phyloP scores from a whole-genome alignment of 2,329 filamentous ascomycete genomes.

The Macrophomina pseudophaseolina region DNA sequence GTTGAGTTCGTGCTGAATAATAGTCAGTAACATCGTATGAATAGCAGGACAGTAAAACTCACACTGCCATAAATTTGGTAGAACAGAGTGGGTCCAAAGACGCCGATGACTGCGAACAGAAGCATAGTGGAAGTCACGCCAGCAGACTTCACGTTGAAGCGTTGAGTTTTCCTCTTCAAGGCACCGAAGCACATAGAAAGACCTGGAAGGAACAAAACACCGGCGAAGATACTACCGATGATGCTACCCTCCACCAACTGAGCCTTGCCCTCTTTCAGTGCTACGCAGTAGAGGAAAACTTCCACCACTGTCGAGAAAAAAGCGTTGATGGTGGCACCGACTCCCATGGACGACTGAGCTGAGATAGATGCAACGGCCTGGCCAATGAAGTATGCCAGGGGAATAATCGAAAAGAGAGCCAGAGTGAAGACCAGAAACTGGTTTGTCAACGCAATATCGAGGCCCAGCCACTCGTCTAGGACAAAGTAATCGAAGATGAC shows the following conservation, averaged over 20 bases:
- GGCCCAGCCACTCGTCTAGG: constrained; percentile 69
- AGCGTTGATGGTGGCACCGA: constrained; percentile 95
- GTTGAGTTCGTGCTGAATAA: constrained; percentile 78
- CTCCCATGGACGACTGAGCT: constrained; percentile 96
- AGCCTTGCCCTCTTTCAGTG: constrained; percentile 88
- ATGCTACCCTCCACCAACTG: constrained; percentile 95
- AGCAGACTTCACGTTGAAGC: constrained; percentile 95
- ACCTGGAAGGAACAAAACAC: constrained; percentile 91
- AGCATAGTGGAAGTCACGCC: constrained; percentile 98
- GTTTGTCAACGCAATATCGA: constrained; percentile 77
- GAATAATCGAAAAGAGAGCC: constrained; percentile 89
- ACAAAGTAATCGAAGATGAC: constrained; percentile 93
- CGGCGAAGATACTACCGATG: constrained; percentile 96
- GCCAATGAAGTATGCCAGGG: constrained; percentile 96
- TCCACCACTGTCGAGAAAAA: constrained; percentile 98
- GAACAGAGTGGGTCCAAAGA: constrained; percentile 94
- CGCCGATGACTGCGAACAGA: constrained; percentile 91
- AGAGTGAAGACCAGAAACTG: constrained; percentile 85
- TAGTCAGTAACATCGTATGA: constrained; percentile 40
- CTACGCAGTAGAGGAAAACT: constrained; percentile 96
- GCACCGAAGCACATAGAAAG: constrained; percentile 99
- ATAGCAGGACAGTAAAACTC: constrained; percentile 42
- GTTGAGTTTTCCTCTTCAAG: constrained; percentile 95
- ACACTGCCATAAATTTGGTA: constrained; percentile 97
- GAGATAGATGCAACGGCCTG: constrained; percentile 98